These are phyloP conservation scores for Isabelozyma rhagii DNA, from an alignment of 805 yeast species.

Conservation along the genomic window DNA sequence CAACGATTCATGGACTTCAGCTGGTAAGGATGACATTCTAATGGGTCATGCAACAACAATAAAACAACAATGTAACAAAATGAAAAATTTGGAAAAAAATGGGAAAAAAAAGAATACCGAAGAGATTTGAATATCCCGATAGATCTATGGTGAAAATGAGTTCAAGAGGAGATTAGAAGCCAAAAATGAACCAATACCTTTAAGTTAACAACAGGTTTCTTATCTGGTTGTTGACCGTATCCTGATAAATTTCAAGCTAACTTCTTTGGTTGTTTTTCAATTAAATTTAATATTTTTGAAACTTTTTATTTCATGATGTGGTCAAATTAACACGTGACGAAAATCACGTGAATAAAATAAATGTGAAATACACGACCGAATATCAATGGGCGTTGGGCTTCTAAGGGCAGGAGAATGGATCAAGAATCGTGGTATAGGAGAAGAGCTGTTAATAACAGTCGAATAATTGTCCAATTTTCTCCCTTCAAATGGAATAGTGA, in stretches of 20 bases:
- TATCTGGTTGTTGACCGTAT: background rate
- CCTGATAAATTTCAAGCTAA: background rate
- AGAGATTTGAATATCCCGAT: background rate
- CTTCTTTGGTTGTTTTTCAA: background rate
- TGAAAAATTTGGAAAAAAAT: no score
- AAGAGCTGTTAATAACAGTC: no score
- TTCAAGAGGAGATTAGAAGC: background rate
- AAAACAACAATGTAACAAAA: no score
- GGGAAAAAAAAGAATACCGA: no score
- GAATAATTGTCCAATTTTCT: no score
- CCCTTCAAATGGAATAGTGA: no score
- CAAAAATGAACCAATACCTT: background rate
- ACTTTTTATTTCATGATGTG: background rate
- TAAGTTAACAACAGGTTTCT: background rate
- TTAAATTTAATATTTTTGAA: background rate
- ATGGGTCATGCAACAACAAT: background rate
- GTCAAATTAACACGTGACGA: background rate
- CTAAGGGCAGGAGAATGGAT: no score
- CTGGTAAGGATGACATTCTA: constrained; percentile 50
- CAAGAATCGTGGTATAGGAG: no score
- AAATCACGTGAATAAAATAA: background rate
- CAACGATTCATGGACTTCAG: constrained; percentile 56
- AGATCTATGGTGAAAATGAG: background rate
- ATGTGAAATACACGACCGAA: background rate
- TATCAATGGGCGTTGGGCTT: no score